A percentile compares a stretch with the other conserved stretches of the same genome.
Conservation (phyloP, 495 filamentous ascomycete genomes). For the Umbilicaria muhlenbergii region DNA sequence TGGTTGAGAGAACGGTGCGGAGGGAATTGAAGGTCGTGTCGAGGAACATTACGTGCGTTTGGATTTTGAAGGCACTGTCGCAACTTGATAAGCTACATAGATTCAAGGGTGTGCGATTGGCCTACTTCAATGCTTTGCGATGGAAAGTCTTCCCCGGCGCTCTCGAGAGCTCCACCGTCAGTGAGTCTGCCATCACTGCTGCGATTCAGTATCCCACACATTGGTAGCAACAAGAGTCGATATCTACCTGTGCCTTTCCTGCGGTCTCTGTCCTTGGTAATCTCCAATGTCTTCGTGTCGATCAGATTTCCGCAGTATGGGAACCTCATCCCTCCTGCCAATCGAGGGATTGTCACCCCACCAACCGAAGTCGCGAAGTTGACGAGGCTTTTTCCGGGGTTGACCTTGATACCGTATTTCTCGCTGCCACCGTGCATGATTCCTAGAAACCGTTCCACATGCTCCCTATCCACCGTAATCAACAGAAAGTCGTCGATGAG, state of each 20-base stretch:
- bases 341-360: constrained; percentile 33
- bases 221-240: neutral
- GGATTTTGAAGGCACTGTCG: constrained; percentile 59
- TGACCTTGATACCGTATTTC: constrained; percentile 67
- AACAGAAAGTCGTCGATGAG: constrained; percentile 88
- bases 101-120: neutral
- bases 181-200: constrained; percentile 32
- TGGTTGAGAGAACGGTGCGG: constrained; percentile 49
- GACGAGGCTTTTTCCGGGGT: constrained; percentile 61
- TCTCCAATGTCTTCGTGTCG: constrained; percentile 58
- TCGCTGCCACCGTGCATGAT: constrained; percentile 67
- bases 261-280: constrained; percentile 44
- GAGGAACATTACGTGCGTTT: constrained; percentile 77
- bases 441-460: constrained; percentile 55
- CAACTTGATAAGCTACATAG: neutral
- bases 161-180: constrained; percentile 61
- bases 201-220: constrained; percentile 9
- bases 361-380: constrained; percentile 62
- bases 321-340: constrained; percentile 38
- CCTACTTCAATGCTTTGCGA: constrained; percentile 51
- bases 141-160: constrained; percentile 58
- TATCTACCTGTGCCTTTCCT: constrained; percentile 27
- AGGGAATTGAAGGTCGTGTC: constrained; percentile 67
- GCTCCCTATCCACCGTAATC: constrained; percentile 49
- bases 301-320: constrained; percentile 81